Percentiles rank a stretch among this genome's conserved stretches.
Evolutionary conservation across 2,329 filamentous ascomycete genomes (phyloP).

Genomic region (Emmonsiellopsis sp.): DNA sequence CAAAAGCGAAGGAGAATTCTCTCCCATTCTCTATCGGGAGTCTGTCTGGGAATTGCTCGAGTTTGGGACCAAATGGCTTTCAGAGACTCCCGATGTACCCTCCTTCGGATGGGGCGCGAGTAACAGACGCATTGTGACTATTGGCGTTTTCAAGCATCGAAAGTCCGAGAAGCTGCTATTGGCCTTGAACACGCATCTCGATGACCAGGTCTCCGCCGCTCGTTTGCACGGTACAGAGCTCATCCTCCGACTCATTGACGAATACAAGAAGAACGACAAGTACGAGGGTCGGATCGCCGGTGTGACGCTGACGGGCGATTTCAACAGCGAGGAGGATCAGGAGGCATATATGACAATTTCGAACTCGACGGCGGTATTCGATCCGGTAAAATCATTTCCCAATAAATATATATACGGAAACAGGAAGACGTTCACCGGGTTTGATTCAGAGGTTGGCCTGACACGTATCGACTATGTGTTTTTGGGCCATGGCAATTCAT

Average conservation of each 20-base stretch:
- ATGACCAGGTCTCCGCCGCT: conserved; percentile 42
- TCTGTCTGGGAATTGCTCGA: conserved; percentile 50
- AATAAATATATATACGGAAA: background rate
- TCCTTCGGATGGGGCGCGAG: conserved; percentile 67
- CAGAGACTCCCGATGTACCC: conserved; percentile 58
- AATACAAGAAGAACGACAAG: conserved; percentile 18
- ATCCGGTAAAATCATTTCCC: background rate
- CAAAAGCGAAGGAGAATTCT: conserved; percentile 61
- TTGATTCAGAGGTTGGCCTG: conserved; percentile 27
- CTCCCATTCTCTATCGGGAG: conserved; percentile 66
- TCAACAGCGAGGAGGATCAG: conserved; percentile 44
- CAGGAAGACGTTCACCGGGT: conserved; percentile 31
- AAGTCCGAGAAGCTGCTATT: conserved; percentile 35
- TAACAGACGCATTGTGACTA: conserved; percentile 46
- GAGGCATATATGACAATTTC: conserved; percentile 39
- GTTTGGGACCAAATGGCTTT: conserved; percentile 67
- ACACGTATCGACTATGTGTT: conserved; percentile 47
- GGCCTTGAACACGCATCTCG: conserved; percentile 50
- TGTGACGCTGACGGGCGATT: conserved; percentile 46
- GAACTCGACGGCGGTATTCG: background rate
- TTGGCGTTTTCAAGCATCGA: conserved; percentile 44
- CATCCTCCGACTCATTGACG: conserved; percentile 36
- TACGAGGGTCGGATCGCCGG: conserved; percentile 26
- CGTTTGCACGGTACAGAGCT: conserved; percentile 44
- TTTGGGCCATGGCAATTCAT: conserved; percentile 24